Percentiles rank a stretch among this genome's conserved stretches.
Conservation (phyloP, 768 basidiomycete species). For the Kwoniella sp. region DNA sequence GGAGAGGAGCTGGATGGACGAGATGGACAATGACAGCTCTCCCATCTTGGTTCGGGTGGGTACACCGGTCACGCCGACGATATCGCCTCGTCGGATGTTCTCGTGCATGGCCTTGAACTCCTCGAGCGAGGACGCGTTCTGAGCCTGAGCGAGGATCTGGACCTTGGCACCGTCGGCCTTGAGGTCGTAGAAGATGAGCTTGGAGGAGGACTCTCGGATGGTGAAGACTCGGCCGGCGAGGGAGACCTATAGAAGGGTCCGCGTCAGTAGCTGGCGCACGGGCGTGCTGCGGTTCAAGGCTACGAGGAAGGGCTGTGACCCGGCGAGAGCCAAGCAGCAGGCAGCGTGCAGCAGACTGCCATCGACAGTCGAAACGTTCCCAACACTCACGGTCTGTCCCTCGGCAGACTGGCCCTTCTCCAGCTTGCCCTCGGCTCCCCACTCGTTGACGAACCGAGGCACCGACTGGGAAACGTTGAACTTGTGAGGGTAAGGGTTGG, state of each 20-base stretch:
- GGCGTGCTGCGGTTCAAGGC: no score
- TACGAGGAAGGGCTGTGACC: no score
- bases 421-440: constrained; percentile 69
- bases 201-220: constrained; percentile 73
- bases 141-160: constrained; percentile 86
- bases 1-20: constrained; percentile 76
- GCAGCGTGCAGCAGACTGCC: no score
- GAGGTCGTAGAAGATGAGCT: constrained; percentile 90
- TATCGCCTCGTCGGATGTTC: constrained; percentile 88
- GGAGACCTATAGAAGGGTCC: constrained; percentile 49
- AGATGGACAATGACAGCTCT: constrained; percentile 83
- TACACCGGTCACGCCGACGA: constrained; percentile 83
- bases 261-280: no score
- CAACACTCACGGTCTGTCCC: constrained; percentile 41
- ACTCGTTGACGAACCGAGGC: constrained; percentile 66
- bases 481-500: constrained; percentile 99
- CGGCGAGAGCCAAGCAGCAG: no score
- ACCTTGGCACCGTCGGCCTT: constrained; percentile 87
- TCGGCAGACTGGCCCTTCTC: constrained; percentile 62
- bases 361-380: no score
- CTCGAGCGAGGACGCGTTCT: constrained; percentile 54
- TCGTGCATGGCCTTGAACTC: constrained; percentile 70
- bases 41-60: constrained; percentile 93
- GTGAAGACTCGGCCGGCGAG: constrained; percentile 90
- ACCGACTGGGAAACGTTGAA: constrained; percentile 82